Percentiles rank a stretch among this genome's conserved stretches.
Conservation (phyloP, 768 basidiomycete species). For the Collybia sp. region DNA sequence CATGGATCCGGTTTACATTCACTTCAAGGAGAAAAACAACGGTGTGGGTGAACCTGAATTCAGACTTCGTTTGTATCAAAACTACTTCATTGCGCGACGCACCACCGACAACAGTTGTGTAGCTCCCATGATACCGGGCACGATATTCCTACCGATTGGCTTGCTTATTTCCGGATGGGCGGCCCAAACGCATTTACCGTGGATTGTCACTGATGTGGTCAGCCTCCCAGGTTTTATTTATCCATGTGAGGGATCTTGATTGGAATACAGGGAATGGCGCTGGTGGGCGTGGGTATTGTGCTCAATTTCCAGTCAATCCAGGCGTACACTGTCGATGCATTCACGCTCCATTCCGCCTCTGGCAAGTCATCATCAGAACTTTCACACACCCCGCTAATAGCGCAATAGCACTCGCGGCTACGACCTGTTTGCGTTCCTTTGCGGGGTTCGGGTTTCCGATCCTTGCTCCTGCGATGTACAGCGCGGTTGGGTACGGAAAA, state of each 20-base stretch:
- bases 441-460: constrained; percentile 75
- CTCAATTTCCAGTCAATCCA: constrained; percentile 59
- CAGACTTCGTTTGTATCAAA: constrained; percentile 34
- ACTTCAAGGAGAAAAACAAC: constrained; percentile 43
- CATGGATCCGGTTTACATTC: constrained; percentile 51
- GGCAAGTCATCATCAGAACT: constrained; percentile 28
- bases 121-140: constrained; percentile 60
- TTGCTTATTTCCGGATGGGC: constrained; percentile 71
- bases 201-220: constrained; percentile 71
- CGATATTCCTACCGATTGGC: constrained; percentile 58
- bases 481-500: constrained; percentile 62
- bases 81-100: neutral
- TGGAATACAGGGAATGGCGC: constrained; percentile 44
- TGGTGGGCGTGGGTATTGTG: constrained; percentile 54
- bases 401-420: constrained; percentile 54
- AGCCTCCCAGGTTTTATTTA: constrained; percentile 10
- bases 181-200: constrained; percentile 50
- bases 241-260: neutral
- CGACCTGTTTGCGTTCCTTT: constrained; percentile 55
- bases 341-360: constrained; percentile 64
- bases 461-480: constrained; percentile 73
- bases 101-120: constrained; percentile 1
- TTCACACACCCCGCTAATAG: neutral
- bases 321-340: constrained; percentile 64
- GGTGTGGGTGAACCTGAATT: constrained; percentile 46